These are phyloP conservation scores for Starmerella davenportii DNA, from an alignment of 805 yeast genomes.

Conservation along the genomic window DNA sequence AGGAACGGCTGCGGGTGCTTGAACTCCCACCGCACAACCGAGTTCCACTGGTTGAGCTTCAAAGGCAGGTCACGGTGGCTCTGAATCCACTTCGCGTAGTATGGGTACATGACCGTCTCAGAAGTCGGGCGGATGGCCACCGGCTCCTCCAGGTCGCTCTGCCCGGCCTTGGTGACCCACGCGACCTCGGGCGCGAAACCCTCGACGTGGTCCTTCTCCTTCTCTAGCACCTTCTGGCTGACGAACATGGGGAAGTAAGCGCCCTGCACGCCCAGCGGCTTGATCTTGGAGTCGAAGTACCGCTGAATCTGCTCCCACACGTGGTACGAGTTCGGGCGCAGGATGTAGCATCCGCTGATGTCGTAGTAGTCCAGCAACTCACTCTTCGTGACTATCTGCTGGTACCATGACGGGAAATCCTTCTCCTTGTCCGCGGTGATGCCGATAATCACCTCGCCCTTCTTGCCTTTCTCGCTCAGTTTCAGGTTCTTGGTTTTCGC, in stretches of 20 bases:
- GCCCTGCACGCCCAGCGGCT: slow-evolving; percentile 77
- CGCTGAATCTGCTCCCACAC: slow-evolving; percentile 89
- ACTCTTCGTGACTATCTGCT: slow-evolving; percentile 87
- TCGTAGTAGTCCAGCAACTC: slow-evolving; percentile 98
- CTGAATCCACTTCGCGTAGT: slow-evolving; percentile 97
- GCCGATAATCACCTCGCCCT: slow-evolving; percentile 34
- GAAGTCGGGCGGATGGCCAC: slow-evolving; percentile 98
- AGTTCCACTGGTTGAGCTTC: slow-evolving; percentile 96
- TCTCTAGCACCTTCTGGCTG: slow-evolving; percentile 77
- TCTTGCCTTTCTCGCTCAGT: slow-evolving; percentile 14
- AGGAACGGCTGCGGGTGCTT: slow-evolving; percentile 98
- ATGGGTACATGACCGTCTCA: slow-evolving; percentile 98
- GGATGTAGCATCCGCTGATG: slow-evolving; percentile 94
- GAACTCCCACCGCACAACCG: slow-evolving; percentile 99
- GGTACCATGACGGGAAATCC: slow-evolving; percentile 95
- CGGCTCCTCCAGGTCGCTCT: slow-evolving; percentile 88
- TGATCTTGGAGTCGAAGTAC: slow-evolving; percentile 68
- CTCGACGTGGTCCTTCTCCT: slow-evolving; percentile 95
- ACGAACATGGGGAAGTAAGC: slow-evolving; percentile 99
- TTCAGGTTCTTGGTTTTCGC: slow-evolving; percentile 1
- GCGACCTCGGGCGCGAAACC: slow-evolving; percentile 99
- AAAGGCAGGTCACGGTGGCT: slow-evolving; percentile 96
- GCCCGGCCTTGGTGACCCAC: slow-evolving; percentile 96
- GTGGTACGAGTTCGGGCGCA: slow-evolving; percentile 86
- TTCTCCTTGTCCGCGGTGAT: slow-evolving; percentile 82